phyloP scores from a whole-genome alignment of 345 rosid species.

The Hevea brasiliensis region DNA sequence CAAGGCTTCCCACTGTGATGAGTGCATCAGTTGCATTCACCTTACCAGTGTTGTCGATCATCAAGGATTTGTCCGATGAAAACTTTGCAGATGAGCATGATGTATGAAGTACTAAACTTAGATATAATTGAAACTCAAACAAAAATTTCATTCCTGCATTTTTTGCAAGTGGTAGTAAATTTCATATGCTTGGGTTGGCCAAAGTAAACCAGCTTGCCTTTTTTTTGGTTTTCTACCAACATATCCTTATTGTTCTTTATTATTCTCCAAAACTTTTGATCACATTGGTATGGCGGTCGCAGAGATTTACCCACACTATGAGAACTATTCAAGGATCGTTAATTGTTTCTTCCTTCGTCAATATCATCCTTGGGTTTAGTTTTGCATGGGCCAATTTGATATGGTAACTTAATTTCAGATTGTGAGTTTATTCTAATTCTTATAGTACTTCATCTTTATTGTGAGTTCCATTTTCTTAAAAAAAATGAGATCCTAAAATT shows the following conservation, averaged over 20 bases:
- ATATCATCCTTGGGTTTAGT: constrained; percentile 78
- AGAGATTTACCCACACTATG: constrained; percentile 73
- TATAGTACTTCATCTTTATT: background rate
- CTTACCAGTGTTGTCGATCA: constrained; percentile 73
- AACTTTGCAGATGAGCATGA: constrained; percentile 53
- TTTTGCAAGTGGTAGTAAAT: too few species aligned
- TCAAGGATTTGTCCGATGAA: constrained; percentile 61
- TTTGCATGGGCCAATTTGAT: constrained; percentile 71
- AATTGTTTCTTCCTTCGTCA: constrained; percentile 79
- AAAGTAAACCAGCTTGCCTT: background rate
- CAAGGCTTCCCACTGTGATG: constrained; percentile 97
- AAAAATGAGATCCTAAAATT: background rate
- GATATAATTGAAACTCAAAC: background rate
- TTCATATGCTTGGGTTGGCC: background rate
- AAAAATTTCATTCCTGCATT: background rate
- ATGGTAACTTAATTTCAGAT: constrained; percentile 40
- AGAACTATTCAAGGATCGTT: constrained; percentile 93
- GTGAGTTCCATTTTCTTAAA: too few species aligned
- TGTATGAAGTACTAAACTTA: constrained; percentile 36
- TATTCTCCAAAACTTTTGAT: constrained; percentile 2
- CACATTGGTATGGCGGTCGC: constrained; percentile 27
- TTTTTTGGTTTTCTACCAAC: background rate
- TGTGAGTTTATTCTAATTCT: background rate
- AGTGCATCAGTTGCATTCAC: constrained; percentile 75
- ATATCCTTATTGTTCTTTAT: background rate